A percentile compares a stretch with the other conserved stretches of the same genome.
These are phyloP conservation scores for Citrus maxima DNA, from an alignment of 345 rosid species.

Conservation along the genomic window DNA sequence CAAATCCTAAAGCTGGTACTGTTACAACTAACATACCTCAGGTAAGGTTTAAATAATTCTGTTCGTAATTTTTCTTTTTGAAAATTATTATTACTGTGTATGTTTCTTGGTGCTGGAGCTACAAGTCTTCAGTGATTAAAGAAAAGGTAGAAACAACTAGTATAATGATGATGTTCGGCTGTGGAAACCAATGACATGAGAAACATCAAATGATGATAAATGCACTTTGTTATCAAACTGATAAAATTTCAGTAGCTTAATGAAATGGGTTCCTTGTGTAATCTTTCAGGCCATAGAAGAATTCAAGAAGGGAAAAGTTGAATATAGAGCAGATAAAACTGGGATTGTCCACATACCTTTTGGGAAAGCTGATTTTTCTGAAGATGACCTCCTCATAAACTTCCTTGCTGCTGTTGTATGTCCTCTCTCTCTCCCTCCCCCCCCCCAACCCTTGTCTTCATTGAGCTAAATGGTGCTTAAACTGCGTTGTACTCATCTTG, in stretches of 20 bases:
- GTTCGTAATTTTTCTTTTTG: not conserved
- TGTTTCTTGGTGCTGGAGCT: not conserved
- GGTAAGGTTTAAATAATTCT: conserved; percentile 35
- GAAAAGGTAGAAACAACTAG: not conserved
- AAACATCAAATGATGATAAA: not conserved
- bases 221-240: not conserved
- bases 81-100: not conserved
- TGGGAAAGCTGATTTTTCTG: conserved; percentile 70
- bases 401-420: conserved; percentile 80
- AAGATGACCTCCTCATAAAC: conserved; percentile 80
- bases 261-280: not conserved
- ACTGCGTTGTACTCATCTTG: not conserved
- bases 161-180: not conserved
- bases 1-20: conserved; percentile 98
- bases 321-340: conserved; percentile 93
- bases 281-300: conserved; percentile 84
- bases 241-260: not conserved
- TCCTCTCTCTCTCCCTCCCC: not conserved
- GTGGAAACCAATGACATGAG: not conserved
- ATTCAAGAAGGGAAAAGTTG: conserved; percentile 94
- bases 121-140: not conserved
- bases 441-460: not conserved
- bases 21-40: conserved; percentile 84
- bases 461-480: not conserved
- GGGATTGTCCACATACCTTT: conserved; percentile 97